Evolutionary conservation across 345 rosid species (phyloP).

Genomic region (Cardamine occulta): DNA sequence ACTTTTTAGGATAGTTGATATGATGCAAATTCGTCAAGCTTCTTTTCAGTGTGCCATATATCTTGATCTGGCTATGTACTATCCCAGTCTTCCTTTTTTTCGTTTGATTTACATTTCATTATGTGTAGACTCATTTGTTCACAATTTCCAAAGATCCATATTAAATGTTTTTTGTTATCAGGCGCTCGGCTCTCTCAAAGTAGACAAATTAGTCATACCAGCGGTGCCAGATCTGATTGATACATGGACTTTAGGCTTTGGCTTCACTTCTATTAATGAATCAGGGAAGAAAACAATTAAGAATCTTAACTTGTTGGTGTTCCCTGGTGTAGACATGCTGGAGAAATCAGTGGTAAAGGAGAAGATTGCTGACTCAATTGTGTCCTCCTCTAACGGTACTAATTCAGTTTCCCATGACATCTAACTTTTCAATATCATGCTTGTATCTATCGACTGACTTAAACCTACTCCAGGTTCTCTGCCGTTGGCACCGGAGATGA

Average conservation of each 20-base stretch:
- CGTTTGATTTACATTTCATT: background rate
- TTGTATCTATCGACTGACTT: constrained; percentile 9
- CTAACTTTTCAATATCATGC: background rate
- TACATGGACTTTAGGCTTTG: constrained; percentile 91
- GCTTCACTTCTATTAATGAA: constrained; percentile 63
- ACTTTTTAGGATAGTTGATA: background rate
- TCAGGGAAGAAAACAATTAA: constrained; percentile 53
- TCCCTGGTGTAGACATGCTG: constrained; percentile 91
- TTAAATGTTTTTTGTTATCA: constrained; percentile 42
- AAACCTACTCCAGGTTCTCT: constrained; percentile 42
- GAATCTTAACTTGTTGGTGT: constrained; percentile 73
- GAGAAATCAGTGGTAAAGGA: constrained; percentile 60
- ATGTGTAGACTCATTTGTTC: background rate
- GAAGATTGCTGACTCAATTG: constrained; percentile 37
- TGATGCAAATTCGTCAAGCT: constrained; percentile 20
- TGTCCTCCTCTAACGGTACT: constrained; percentile 47
- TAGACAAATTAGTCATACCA: constrained; percentile 87
- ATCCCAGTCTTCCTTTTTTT: background rate
- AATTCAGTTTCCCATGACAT: constrained; percentile 1
- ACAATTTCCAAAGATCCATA: constrained; percentile 16
- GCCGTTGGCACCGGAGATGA: constrained; percentile 37
- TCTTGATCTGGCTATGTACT: constrained; percentile 1
- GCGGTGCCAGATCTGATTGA: constrained; percentile 83
- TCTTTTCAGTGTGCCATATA: background rate
- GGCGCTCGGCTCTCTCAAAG: constrained; percentile 72